Base-by-base conservation (phyloP, 352 stramenopile species). In the Elongisporangium prolatum region DNA sequence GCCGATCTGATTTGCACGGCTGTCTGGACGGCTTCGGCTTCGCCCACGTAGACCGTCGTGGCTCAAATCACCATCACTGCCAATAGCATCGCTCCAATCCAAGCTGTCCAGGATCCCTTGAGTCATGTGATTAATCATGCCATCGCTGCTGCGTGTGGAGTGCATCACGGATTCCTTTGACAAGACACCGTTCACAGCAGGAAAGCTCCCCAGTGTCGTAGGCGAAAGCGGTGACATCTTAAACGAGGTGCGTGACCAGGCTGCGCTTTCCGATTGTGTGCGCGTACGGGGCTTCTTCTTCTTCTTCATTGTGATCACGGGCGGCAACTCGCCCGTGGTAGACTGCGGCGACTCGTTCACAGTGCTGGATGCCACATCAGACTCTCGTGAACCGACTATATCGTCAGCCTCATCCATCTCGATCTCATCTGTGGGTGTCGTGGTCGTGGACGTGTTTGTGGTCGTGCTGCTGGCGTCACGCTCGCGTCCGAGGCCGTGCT, bases 201-300 rank as follows among this genome's bases (percentile, higher is more conserved):
- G 28, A 10, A 38, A 38, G 28, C 28, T 38, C 13, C 28, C 28
- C 3, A 38, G 6, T 38, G 69, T 11, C 4, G n/a, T 50, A 13
- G 62, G 61, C 3, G 68, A 63, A 4, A 66, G 73, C 18, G 74
- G 68, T 24, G 68, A 56, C 83, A 92, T 90, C 50, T 70, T 70
- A 24, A 92, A 65, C 44, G 78, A 91, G 13, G 83, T 75, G 65
- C 83, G 72, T 21, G 80, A 83, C 83, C 83, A 93, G 25, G 72
- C 77, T 0, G 83, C 79, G 49, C 83, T 84, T 57, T 93, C 83
- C 0, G 80, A 91, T 63, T 91, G 83, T 20, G 83, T 93, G n/a
- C 83, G 83, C 48, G 82, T 50, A 20, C 81, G 75, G 63, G 83
- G 77, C 59, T 91, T 89, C 52, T 75, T 74, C 56, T 68, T 68